Base-by-base conservation (phyloP, 176 grass and related monocot species). In the Zoysia japonica region DNA sequence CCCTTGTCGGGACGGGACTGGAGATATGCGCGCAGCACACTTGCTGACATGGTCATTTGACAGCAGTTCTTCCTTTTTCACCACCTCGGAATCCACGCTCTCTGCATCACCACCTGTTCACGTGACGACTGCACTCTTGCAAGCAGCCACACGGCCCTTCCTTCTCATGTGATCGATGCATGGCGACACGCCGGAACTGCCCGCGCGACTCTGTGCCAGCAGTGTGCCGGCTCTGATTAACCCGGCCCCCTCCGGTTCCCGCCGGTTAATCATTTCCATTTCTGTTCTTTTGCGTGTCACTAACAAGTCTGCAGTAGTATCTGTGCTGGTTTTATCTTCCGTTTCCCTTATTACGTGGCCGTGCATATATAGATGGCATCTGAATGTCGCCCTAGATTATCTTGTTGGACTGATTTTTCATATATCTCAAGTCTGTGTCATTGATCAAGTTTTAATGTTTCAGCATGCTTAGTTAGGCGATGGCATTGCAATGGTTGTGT, bases 11-110 rank as follows among this genome's bases (percentile, higher is more conserved):
- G 86, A 80, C 60, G 84, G 81, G 88, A 86, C 78, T 87, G 89
- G 82, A 87, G 88, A 86, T 84, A 79, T 83, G 68, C 69, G 62
- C 54, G 55, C 68, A 72, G 69, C 75, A 74, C 77, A 59, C 61
- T 61, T 82, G 76, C 75, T 88, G 82, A 62, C 82, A 89, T 42
- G 80, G 84, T 82, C 90, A 84, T 84, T 78, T 61, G 82, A 57
- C 37, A 55, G 84, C 72, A 65, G 55, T 64, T 65, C 13, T 43
- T 71, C 68, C 68, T 84, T 89, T 92, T 88, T 60, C 75, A 47
- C 83, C 82, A 47, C 83, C 82, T 93, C 78, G 92, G 54, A 94
- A 81, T 81, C 83, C 87, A 90, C 93, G 71, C 89, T 35, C 77
- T 67, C 71, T 65, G 85, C 47, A 56, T 83, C 87, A 78, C 86